These are phyloP conservation scores for Abortiporus biennis DNA, from an alignment of 1,284 basidiomycete genomes.

Conservation along the genomic window DNA sequence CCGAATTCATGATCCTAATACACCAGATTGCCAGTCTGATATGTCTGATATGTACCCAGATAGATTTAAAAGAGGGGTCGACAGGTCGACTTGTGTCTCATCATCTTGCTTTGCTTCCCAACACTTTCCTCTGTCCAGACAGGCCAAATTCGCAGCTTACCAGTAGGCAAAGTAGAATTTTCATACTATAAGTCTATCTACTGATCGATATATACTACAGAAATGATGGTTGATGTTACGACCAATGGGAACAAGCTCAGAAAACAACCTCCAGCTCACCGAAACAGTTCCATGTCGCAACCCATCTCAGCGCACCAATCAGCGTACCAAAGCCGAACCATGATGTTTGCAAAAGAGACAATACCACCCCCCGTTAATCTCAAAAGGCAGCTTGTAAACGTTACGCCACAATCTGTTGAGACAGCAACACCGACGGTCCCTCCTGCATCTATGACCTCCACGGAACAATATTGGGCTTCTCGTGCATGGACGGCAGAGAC, in stretches of 20 bases:
- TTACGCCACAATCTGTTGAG: background rate
- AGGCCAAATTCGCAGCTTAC: too few relatives aligned
- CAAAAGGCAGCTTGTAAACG: background rate
- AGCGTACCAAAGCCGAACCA: constrained; percentile 15
- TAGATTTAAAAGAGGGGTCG: too few relatives aligned
- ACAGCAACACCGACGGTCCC: background rate
- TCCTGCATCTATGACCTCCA: constrained; percentile 6
- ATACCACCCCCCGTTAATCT: background rate
- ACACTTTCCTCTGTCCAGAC: too few relatives aligned
- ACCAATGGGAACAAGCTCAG: constrained; percentile 18
- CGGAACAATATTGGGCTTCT: constrained; percentile 57
- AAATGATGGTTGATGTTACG: too few relatives aligned
- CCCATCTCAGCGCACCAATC: background rate
- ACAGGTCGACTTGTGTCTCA: too few relatives aligned
- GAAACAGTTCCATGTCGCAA: background rate
- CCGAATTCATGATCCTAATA: too few relatives aligned
- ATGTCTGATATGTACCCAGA: too few relatives aligned
- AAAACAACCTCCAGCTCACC: constrained; percentile 7
- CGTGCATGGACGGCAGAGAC: constrained; percentile 58
- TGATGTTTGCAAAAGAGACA: constrained; percentile 13
- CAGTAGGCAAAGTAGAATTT: too few relatives aligned
- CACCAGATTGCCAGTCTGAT: too few relatives aligned
- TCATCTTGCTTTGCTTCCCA: too few relatives aligned
- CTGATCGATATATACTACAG: too few relatives aligned
- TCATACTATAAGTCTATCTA: too few relatives aligned